Conservation (phyloP, 768 basidiomycete genomes). For the Austroboletus eburneus region DNA sequence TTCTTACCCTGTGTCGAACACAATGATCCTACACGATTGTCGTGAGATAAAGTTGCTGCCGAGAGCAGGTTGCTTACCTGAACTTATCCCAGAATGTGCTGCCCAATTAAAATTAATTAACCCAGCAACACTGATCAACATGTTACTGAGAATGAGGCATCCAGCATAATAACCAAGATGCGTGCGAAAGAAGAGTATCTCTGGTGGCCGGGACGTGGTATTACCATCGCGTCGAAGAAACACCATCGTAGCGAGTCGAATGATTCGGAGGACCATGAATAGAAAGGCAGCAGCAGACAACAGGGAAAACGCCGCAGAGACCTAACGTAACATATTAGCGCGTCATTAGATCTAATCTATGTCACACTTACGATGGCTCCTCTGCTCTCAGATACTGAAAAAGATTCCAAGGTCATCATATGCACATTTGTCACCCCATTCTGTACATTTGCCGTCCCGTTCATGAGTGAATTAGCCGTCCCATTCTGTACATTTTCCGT, state of each 20-base stretch:
- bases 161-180: conserved; percentile 68
- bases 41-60: conserved; percentile 1
- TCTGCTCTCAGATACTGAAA: conserved; percentile 2
- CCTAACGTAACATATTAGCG: conserved; percentile 18
- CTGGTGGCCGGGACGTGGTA: conserved; percentile 31
- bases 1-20: conserved; percentile 60
- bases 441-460: too few relatives aligned
- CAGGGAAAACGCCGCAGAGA: conserved; percentile 49
- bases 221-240: conserved; percentile 22
- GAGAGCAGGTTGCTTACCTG: conserved; percentile 38
- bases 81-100: conserved; percentile 37
- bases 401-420: too few relatives aligned
- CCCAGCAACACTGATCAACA: conserved; percentile 49
- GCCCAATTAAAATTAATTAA: conserved; percentile 54
- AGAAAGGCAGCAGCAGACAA: conserved; percentile 51
- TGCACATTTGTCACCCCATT: too few relatives aligned
- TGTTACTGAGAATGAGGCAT: conserved; percentile 58
- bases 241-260: conserved; percentile 42
- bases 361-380: conserved; percentile 20
- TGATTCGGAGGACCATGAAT: conserved; percentile 44
- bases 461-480: too few relatives aligned
- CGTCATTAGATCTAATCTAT: neutral
- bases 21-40: conserved; percentile 33
- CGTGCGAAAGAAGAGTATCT: conserved; percentile 64
- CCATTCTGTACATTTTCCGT: too few relatives aligned